Base-by-base conservation (phyloP, 2,329 filamentous ascomycete genomes). In the Cytospora schulzeri region DNA sequence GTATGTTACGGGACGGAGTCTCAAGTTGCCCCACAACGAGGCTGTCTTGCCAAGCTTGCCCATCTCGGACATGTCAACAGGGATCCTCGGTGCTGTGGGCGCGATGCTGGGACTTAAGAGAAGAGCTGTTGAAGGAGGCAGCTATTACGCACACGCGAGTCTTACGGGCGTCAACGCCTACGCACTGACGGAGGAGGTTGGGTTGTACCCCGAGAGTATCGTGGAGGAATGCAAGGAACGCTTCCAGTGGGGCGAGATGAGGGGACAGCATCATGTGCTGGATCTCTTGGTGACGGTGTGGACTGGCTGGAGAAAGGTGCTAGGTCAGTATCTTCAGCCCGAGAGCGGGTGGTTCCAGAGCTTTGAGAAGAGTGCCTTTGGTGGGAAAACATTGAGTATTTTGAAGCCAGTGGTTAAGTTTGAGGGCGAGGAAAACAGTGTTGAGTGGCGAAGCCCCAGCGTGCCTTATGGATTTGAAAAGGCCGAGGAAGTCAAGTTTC, bases 1-100 rank as follows among this genome's bases (percentile, higher is more conserved):
- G 14, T 73, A 76, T 35, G 74, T 77, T 4, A 75, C 70, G 4
- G 73, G 74, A 4, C 65, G 67, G 48, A 68, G 70, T 3, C 69
- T 73, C 22, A 70, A 71, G 0, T 65, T 76, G 6, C 53, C 66
- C 15, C 64, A 68, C 45, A 68, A 68, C 55, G 70, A 75, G 69
- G 69, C 70, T 22, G 72, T 75, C 24, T 71, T 76, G 38, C 72
- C 71, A 15, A 71, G 70, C 45, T 67, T 77, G 55, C 74, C 76
- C 5, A 70, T 77, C 19, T 72, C 71, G 2, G 76, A 78, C 61
- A 77, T 78, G 76, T 70, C 72, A 1, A 75, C 75, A 0, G 75
- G 75, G 0, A 66, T 70, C 11, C 65, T 77, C 0, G 74, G 74
- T 4, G 75, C 73, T 6, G 68, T 78, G 0, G 73, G 71, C 5